Conservation (phyloP, 2,329 filamentous ascomycete genomes). For the Clonostachys rosea region DNA sequence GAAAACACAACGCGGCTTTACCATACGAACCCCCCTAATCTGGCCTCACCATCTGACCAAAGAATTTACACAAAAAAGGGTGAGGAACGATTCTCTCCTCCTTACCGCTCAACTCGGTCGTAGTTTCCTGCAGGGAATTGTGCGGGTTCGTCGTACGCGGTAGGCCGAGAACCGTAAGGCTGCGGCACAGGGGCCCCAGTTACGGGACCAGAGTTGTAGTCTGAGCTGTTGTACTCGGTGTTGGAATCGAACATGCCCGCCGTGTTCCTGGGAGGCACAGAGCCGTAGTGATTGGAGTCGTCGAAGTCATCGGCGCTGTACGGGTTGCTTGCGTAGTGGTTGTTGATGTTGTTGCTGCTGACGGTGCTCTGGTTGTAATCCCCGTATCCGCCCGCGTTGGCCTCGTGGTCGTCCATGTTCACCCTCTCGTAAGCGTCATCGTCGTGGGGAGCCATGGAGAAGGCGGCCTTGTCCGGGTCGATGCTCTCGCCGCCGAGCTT, state of each 20-base stretch:
- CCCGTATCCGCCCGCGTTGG: conserved; percentile 7
- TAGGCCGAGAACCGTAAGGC: conserved; percentile 4
- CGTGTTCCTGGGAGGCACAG: conserved; percentile 24
- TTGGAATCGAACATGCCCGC: conserved; percentile 44
- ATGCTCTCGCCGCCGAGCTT: conserved; percentile 45
- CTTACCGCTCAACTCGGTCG: conserved; percentile 30
- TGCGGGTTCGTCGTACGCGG: conserved; percentile 33
- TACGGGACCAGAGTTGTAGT: conserved; percentile 32
- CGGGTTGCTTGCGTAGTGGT: conserved; percentile 28
- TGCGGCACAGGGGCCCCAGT: neutral
- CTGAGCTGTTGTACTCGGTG: conserved; percentile 44
- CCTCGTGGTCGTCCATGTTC: conserved; percentile 45
- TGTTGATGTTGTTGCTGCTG: conserved; percentile 18
- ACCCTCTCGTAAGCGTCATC: conserved; percentile 62
- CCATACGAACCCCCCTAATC: too few species aligned
- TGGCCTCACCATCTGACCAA: too few species aligned
- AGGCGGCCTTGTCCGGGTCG: conserved; percentile 65
- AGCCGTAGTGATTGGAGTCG: conserved; percentile 31
- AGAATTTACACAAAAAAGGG: too few species aligned
- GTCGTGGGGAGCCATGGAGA: conserved; percentile 62
- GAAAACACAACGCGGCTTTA: too few species aligned
- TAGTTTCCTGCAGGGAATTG: conserved; percentile 56
- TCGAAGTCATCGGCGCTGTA: conserved; percentile 32
- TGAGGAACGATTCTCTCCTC: too few species aligned
- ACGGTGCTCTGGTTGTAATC: conserved; percentile 22